These are phyloP conservation scores for Fusarium liriodendri DNA, from an alignment of 2,329 filamentous ascomycete genomes.

Conservation along the genomic window DNA sequence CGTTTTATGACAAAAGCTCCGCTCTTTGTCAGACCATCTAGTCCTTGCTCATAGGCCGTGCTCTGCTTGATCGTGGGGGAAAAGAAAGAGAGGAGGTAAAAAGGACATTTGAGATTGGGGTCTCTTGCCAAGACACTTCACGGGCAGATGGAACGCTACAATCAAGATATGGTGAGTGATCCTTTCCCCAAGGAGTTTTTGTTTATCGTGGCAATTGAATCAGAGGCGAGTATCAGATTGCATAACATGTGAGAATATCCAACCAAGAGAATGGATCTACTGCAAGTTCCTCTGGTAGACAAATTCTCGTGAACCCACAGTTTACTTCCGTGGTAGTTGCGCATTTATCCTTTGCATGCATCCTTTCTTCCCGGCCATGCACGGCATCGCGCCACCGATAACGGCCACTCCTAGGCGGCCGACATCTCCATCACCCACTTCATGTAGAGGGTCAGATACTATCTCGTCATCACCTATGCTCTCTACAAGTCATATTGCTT, in stretches of 20 bases:
- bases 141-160: not conserved
- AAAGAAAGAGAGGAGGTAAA: not conserved
- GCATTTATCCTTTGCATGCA: slow-evolving; percentile 5
- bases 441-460: not conserved
- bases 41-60: slow-evolving; percentile 15
- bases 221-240: not conserved
- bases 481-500: not conserved
- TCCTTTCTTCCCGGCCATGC: slow-evolving; percentile 8
- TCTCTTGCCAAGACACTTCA: not conserved
- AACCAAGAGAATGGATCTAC: not conserved
- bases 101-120: not conserved
- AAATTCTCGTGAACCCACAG: not conserved
- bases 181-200: not conserved
- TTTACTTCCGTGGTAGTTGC: slow-evolving; percentile 7
- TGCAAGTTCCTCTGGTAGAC: not conserved
- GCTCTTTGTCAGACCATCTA: slow-evolving; percentile 33
- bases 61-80: not conserved
- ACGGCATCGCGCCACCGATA: slow-evolving; percentile 35
- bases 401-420: slow-evolving; percentile 13
- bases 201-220: not conserved
- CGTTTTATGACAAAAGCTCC: slow-evolving; percentile 5
- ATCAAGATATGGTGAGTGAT: not conserved
- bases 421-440: not conserved
- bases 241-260: not conserved
- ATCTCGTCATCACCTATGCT: not conserved